These are phyloP conservation scores for Scheffersomyces cryptocercus DNA, from an alignment of 1,139 yeast species.

Conservation along the genomic window DNA sequence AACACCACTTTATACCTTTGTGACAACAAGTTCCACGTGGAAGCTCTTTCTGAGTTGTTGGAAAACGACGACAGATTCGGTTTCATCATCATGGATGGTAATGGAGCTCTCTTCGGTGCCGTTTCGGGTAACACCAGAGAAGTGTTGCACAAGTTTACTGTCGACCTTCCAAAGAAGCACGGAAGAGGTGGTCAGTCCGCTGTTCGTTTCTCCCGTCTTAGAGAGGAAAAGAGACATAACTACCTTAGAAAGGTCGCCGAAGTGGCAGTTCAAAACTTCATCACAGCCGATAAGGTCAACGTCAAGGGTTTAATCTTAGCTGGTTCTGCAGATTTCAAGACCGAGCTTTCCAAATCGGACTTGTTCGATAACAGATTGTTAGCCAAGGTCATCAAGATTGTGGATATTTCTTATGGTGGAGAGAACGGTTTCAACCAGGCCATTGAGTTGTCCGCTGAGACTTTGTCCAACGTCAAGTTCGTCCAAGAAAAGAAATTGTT, in stretches of 20 bases:
- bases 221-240: constrained; percentile 99
- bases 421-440: constrained; percentile 99
- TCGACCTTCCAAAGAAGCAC: constrained; percentile 97
- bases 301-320: constrained; percentile 94
- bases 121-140: constrained; percentile 96
- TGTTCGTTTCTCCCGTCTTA: constrained; percentile 94
- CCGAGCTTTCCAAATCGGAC: constrained; percentile 88
- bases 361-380: constrained; percentile 87
- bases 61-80: constrained; percentile 97
- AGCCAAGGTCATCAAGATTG: constrained; percentile 85
- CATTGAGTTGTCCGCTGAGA: constrained; percentile 94
- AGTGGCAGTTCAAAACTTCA: constrained; percentile 95
- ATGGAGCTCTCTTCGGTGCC: constrained; percentile 95
- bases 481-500: constrained; percentile 97
- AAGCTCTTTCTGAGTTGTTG: constrained; percentile 88
- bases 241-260: constrained; percentile 98
- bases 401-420: constrained; percentile 97
- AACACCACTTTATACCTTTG: constrained; percentile 93
- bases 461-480: constrained; percentile 93
- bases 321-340: constrained; percentile 98
- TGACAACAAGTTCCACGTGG: constrained; percentile 98
- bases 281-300: constrained; percentile 87
- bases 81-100: constrained; percentile 98
- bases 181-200: constrained; percentile 99
- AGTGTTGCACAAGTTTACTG: constrained; percentile 92